phyloP scores from a whole-genome alignment of 495 filamentous ascomycete species.

The Oleoguttula mirabilis region DNA sequence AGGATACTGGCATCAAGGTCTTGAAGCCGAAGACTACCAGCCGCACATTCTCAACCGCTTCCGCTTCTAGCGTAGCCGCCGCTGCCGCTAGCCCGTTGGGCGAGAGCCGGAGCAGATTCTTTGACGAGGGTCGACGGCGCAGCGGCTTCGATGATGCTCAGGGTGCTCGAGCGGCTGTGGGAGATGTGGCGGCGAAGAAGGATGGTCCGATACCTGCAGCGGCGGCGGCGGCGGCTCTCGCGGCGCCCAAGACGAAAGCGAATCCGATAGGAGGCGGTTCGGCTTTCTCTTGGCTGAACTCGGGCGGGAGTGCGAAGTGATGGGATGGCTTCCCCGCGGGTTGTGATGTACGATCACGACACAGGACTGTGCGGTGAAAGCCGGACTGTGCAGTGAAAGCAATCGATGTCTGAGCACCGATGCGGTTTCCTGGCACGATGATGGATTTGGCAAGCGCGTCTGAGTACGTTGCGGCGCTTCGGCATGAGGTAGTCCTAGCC shows the following conservation, averaged over 20 bases:
- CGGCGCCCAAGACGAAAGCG: slow-evolving; percentile 23
- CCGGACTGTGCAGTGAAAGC: no score
- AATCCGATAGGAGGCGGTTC: slow-evolving; percentile 90
- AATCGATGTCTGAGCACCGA: no score
- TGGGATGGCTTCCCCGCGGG: background rate
- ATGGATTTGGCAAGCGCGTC: no score
- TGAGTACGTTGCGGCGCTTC: no score
- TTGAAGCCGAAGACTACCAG: slow-evolving; percentile 28
- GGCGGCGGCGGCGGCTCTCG: slow-evolving; percentile 27
- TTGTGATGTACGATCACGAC: no score
- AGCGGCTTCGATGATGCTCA: slow-evolving; percentile 7
- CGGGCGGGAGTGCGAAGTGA: slow-evolving; percentile 17
- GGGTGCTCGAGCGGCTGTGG: slow-evolving; percentile 5
- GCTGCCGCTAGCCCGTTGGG: background rate
- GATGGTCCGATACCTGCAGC: slow-evolving; percentile 35
- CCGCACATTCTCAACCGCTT: slow-evolving; percentile 22
- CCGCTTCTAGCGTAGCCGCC: slow-evolving; percentile 4
- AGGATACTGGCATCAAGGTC: slow-evolving; percentile 33
- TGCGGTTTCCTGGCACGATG: no score
- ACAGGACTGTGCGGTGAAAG: no score
- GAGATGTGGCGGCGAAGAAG: slow-evolving; percentile 25
- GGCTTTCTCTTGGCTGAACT: slow-evolving; percentile 87
- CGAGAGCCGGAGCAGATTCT: slow-evolving; percentile 30
- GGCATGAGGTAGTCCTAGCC: no score
- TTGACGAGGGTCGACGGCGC: slow-evolving; percentile 29